A percentile compares a stretch with the other conserved stretches of the same genome.
phyloP scores from a whole-genome alignment of 495 filamentous ascomycete species.

The Neurospora intermedia region DNA sequence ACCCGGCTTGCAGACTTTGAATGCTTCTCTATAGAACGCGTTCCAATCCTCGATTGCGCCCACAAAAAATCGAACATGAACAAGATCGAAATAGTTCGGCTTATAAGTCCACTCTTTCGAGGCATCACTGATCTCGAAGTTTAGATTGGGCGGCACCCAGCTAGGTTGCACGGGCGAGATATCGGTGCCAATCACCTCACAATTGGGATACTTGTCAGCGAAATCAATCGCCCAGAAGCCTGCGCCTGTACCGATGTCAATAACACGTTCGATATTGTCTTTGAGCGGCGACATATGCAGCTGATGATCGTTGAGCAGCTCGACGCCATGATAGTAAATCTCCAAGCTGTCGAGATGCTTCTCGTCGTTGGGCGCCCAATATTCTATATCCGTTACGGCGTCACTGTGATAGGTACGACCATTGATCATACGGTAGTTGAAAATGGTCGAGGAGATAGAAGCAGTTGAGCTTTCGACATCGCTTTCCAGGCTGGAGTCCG shows the following conservation, averaged over 20 bases:
- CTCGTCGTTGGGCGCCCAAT: conserved; percentile 20
- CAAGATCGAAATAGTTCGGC: conserved; percentile 44
- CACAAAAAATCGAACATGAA: conserved; percentile 44
- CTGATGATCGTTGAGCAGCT: not conserved
- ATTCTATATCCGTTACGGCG: not conserved
- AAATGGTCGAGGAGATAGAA: conserved; percentile 31
- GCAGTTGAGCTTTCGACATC: conserved; percentile 20
- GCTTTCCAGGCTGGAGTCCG: not conserved
- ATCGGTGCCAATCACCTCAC: conserved; percentile 24
- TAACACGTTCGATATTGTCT: conserved; percentile 3
- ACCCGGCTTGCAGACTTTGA: conserved; percentile 11
- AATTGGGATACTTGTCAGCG: conserved; percentile 29
- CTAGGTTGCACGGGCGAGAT: conserved; percentile 31
- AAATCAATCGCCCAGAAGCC: conserved; percentile 40
- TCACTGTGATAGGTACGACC: conserved; percentile 28
- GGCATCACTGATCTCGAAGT: conserved; percentile 36
- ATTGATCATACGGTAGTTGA: conserved; percentile 29
- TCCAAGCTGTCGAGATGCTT: conserved; percentile 15
- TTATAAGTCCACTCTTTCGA: conserved; percentile 36
- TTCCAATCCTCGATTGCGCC: conserved; percentile 45
- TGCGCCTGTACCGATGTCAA: conserved; percentile 46
- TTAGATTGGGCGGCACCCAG: conserved; percentile 29
- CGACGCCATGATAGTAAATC: conserved; percentile 1
- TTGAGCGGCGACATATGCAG: not conserved
- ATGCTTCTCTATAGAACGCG: conserved; percentile 27